Percentiles rank a stretch among this genome's conserved stretches.
Evolutionary conservation across 768 basidiomycete genomes (phyloP).

Genomic region (Obba rivulosa): DNA sequence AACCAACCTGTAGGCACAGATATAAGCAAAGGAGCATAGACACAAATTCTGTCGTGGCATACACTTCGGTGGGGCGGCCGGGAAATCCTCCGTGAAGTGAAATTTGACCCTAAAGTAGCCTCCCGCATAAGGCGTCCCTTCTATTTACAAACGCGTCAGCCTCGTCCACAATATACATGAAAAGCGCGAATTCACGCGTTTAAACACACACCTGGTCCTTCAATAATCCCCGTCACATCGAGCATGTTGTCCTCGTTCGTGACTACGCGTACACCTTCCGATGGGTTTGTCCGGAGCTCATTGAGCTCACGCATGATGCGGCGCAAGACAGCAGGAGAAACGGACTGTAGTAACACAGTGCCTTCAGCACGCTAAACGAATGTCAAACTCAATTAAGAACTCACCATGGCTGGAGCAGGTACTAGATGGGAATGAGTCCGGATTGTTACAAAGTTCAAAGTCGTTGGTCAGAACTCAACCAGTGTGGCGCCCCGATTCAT

Average conservation of each 20-base stretch:
- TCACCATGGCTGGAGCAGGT: no score
- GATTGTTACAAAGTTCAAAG: background rate
- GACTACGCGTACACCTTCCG: slow-evolving; percentile 88
- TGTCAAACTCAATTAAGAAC: no score
- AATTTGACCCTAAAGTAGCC: slow-evolving; percentile 78
- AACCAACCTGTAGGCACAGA: slow-evolving; percentile 62
- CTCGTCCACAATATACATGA: background rate
- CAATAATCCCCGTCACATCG: slow-evolving; percentile 81
- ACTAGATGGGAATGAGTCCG: no score
- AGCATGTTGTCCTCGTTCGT: slow-evolving; percentile 86
- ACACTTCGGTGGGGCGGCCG: slow-evolving; percentile 94
- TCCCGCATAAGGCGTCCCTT: slow-evolving; percentile 64
- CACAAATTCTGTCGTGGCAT: slow-evolving; percentile 17
- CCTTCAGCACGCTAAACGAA: no score
- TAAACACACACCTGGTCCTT: slow-evolving; percentile 75
- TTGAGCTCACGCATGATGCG: slow-evolving; percentile 84
- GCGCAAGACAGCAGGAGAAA: slow-evolving; percentile 60
- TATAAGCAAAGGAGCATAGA: background rate
- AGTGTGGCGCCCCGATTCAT: slow-evolving; percentile 17
- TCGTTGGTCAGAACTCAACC: slow-evolving; percentile 19
- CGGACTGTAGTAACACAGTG: slow-evolving; percentile 25
- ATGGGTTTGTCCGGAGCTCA: slow-evolving; percentile 75
- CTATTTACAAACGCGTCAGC: slow-evolving; percentile 25
- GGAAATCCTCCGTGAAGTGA: slow-evolving; percentile 90
- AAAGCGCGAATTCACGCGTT: slow-evolving; percentile 5